Percentiles rank a stretch among this genome's conserved stretches.
Conservation (phyloP, 768 basidiomycete species). For the Boletus edulis region DNA sequence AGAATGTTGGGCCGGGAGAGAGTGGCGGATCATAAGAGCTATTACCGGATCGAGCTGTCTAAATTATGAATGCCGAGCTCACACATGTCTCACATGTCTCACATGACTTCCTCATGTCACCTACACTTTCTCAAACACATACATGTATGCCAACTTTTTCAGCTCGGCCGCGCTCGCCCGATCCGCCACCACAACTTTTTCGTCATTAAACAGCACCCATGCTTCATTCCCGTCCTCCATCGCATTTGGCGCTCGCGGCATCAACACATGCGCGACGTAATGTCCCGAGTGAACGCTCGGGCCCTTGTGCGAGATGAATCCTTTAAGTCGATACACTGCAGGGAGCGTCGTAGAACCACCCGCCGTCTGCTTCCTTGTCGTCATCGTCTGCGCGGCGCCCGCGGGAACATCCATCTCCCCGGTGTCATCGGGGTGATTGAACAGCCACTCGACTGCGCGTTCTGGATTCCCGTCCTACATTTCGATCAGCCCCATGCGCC, state of each 20-base stretch:
- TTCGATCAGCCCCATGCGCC: background rate
- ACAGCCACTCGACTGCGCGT: slow-evolving; percentile 94
- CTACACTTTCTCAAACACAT: slow-evolving; percentile 68
- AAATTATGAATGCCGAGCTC: no score
- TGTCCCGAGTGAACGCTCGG: slow-evolving; percentile 94
- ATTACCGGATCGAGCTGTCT: no score
- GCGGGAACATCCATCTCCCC: slow-evolving; percentile 52
- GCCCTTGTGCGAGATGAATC: slow-evolving; percentile 97
- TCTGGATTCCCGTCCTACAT: slow-evolving; percentile 68
- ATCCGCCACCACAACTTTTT: slow-evolving; percentile 92
- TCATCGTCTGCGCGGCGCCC: slow-evolving; percentile 16
- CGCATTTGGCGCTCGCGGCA: slow-evolving; percentile 11
- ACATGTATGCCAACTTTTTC: slow-evolving; percentile 88
- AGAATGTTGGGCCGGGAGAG: no score
- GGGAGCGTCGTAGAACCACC: slow-evolving; percentile 61
- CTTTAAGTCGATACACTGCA: slow-evolving; percentile 77
- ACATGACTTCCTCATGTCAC: no score
- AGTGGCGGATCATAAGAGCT: background rate
- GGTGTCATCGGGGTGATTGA: slow-evolving; percentile 86
- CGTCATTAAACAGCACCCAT: slow-evolving; percentile 96
- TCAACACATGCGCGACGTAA: slow-evolving; percentile 79
- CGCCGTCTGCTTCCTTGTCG: slow-evolving; percentile 4
- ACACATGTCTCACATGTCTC: no score
- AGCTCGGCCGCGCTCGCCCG: slow-evolving; percentile 75
- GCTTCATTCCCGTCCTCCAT: slow-evolving; percentile 40